A percentile compares a stretch with the other conserved stretches of the same genome.
These are phyloP conservation scores for Aspergillus quadricinctus DNA, from an alignment of 2,329 filamentous ascomycete genomes.

Conservation along the genomic window DNA sequence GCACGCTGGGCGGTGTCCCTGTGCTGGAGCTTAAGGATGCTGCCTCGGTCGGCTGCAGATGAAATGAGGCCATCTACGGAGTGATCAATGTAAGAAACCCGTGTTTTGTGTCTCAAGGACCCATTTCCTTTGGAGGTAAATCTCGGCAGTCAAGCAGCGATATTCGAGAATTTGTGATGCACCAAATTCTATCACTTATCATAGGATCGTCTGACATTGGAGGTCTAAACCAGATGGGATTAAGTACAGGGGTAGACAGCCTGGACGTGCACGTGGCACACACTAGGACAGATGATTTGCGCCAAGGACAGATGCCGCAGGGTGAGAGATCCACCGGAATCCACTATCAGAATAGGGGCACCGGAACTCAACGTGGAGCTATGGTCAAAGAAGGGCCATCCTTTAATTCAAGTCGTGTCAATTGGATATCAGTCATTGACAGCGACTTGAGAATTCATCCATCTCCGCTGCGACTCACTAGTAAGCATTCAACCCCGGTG, in stretches of 20 bases:
- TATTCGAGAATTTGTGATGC: neutral
- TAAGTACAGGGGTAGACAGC: neutral
- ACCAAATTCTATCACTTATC: neutral
- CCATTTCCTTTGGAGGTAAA: neutral
- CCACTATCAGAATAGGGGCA: too few relatives aligned
- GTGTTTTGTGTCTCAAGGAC: neutral
- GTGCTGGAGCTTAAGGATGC: slow-evolving; percentile 23
- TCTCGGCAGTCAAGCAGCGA: neutral
- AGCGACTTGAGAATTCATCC: neutral
- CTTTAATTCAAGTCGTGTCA: neutral
- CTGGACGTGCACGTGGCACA: slow-evolving; percentile 7
- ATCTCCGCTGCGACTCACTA: neutral
- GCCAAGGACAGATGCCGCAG: slow-evolving; percentile 6
- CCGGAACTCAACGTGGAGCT: neutral
- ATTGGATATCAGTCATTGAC: neutral
- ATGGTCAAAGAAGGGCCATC: neutral
- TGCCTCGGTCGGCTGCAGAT: slow-evolving; percentile 21
- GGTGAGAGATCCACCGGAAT: neutral
- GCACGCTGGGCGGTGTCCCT: slow-evolving; percentile 21
- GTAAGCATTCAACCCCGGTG: neutral
- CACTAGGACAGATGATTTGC: slow-evolving; percentile 7
- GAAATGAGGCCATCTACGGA: slow-evolving; percentile 21
- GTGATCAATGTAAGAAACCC: neutral
- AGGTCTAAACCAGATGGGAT: neutral
- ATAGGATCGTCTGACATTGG: neutral